These are phyloP conservation scores for Castanea crenata DNA, from an alignment of 306 rosid genomes.

Conservation along the genomic window DNA sequence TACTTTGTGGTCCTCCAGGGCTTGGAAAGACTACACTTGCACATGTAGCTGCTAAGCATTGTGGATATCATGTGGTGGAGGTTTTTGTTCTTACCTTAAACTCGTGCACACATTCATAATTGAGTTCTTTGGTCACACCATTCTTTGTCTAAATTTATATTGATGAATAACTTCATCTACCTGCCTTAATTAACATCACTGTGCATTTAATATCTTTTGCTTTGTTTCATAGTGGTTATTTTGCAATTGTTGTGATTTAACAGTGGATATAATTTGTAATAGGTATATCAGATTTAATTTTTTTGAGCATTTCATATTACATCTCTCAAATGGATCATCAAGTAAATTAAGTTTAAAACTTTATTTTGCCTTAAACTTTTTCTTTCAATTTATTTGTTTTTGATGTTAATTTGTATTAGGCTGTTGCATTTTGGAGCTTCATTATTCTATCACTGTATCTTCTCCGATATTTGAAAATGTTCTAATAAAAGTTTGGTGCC, in stretches of 20 bases:
- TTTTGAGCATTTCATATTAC: not conserved
- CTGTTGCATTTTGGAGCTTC: not conserved
- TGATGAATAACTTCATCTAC: not conserved
- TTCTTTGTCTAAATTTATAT: not conserved
- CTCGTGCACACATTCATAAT: conserved; percentile 12
- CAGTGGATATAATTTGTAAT: not conserved
- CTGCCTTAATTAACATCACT: not conserved
- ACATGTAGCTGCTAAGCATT: conserved; percentile 90
- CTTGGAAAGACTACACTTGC: conserved; percentile 98
- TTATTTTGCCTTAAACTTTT: not conserved
- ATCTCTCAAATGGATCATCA: not conserved
- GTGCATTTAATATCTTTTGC: conserved; percentile 22
- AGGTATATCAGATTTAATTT: not conserved
- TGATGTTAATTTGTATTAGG: not conserved
- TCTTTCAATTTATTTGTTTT: conserved; percentile 3
- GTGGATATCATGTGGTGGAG: conserved; percentile 94
- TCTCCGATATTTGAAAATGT: not conserved
- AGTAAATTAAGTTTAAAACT: not conserved
- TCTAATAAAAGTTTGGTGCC: conserved; percentile 20
- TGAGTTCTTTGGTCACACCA: not conserved
- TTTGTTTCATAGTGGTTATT: conserved; percentile 10
- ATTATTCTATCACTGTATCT: not conserved
- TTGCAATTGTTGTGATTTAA: not conserved
- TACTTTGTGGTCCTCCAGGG: conserved; percentile 93
- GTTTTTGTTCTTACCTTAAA: conserved; percentile 37